Conservation (phyloP, 2,329 filamentous ascomycete genomes). For the Amylocarpus encephaloides region DNA sequence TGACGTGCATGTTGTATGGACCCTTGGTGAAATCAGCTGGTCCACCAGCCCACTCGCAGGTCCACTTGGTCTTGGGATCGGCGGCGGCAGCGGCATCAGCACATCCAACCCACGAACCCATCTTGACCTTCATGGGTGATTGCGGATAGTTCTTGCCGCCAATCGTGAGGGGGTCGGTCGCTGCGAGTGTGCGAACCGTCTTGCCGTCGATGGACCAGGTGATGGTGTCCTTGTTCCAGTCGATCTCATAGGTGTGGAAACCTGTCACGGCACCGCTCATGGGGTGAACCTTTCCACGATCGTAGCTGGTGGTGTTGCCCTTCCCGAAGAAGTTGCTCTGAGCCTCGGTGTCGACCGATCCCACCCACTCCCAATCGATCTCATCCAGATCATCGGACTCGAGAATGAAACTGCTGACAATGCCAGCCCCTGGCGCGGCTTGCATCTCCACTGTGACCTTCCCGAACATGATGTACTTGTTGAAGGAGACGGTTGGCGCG, state of each 20-base stretch:
- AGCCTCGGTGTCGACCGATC: conserved; percentile 30
- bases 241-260: conserved; percentile 60
- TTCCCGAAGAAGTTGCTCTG: conserved; percentile 50
- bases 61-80: conserved; percentile 44
- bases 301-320: conserved; percentile 45
- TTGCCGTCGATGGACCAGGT: conserved; percentile 53
- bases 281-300: conserved; percentile 37
- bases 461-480: conserved; percentile 49
- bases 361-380: conserved; percentile 44
- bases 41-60: conserved; percentile 63
- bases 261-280: conserved; percentile 31
- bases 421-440: conserved; percentile 42
- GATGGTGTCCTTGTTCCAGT: conserved; percentile 56
- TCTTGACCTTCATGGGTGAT: conserved; percentile 61
- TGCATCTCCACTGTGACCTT: conserved; percentile 41
- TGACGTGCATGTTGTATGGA: conserved; percentile 46
- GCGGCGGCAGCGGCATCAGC: conserved; percentile 34
- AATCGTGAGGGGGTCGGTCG: conserved; percentile 39
- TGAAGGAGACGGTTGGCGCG: conserved; percentile 40
- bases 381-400: conserved; percentile 47
- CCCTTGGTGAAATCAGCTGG: conserved; percentile 38
- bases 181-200: conserved; percentile 41
- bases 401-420: conserved; percentile 44
- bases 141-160: conserved; percentile 57
- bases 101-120: conserved; percentile 48